Evolutionary conservation across 306 rosid genomes (phyloP).

Genomic region (Carpinus viminea): DNA sequence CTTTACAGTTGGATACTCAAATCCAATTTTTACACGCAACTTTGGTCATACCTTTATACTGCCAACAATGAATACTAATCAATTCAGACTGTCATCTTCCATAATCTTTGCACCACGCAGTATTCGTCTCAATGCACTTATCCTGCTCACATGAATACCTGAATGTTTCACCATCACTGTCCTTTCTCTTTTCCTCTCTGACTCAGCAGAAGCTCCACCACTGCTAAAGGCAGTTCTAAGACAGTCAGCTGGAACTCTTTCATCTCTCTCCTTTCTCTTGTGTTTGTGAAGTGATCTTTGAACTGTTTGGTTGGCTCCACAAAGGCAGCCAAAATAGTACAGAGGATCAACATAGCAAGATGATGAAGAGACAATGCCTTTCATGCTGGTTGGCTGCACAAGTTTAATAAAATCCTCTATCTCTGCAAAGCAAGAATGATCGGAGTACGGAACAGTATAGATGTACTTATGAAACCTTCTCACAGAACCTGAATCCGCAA

Average conservation of each 20-base stretch:
- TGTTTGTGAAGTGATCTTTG: slow-evolving; percentile 19
- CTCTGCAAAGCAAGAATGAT: slow-evolving; percentile 67
- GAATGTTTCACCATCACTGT: slow-evolving; percentile 29
- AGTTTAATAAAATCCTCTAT: slow-evolving; percentile 56
- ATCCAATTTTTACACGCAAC: not conserved
- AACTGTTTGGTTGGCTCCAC: slow-evolving; percentile 43
- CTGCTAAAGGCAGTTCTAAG: slow-evolving; percentile 10
- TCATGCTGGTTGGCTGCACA: slow-evolving; percentile 55
- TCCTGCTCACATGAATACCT: slow-evolving; percentile 40
- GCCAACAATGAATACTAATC: not conserved
- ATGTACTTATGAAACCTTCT: slow-evolving; percentile 47
- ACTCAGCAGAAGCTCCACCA: slow-evolving; percentile 10
- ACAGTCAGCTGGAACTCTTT: slow-evolving; percentile 15
- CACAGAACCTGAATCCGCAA: slow-evolving; percentile 22
- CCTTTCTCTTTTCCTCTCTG: slow-evolving; percentile 29
- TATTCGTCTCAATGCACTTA: slow-evolving; percentile 41
- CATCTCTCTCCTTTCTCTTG: slow-evolving; percentile 36
- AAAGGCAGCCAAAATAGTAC: slow-evolving; percentile 58
- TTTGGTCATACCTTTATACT: not conserved
- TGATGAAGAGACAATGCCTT: slow-evolving; percentile 65
- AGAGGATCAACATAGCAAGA: slow-evolving; percentile 64
- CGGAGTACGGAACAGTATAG: slow-evolving; percentile 67
- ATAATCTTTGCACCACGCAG: slow-evolving; percentile 53
- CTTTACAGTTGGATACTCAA: not conserved
- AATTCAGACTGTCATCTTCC: slow-evolving; percentile 34